A percentile compares a stretch with the other conserved stretches of the same genome.
phyloP scores from a whole-genome alignment of 179 eudicot genomes.

The Dionaea muscipula region DNA sequence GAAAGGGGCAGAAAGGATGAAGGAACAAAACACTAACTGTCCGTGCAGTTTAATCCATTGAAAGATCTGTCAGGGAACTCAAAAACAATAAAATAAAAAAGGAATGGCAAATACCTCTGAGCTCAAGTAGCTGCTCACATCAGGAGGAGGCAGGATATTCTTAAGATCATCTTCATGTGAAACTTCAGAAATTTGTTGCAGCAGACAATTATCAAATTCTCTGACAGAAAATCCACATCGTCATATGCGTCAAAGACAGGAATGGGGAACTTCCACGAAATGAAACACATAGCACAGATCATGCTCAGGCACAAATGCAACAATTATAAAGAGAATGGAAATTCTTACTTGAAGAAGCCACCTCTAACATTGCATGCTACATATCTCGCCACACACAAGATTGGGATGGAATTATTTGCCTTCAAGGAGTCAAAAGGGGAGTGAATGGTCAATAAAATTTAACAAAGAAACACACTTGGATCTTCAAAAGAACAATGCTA shows the following conservation, averaged over 20 bases:
- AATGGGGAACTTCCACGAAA: neutral
- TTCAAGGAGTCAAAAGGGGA: slow-evolving; percentile 17
- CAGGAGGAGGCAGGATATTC: slow-evolving; percentile 68
- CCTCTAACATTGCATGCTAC: slow-evolving; percentile 98
- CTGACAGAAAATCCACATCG: slow-evolving; percentile 31
- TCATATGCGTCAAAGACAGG: neutral
- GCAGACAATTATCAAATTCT: slow-evolving; percentile 78
- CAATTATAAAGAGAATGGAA: neutral
- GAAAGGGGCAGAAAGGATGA: too few species aligned
- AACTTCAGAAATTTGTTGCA: slow-evolving; percentile 63
- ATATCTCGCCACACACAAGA: slow-evolving; percentile 89
- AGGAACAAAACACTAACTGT: neutral
- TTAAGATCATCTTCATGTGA: slow-evolving; percentile 64
- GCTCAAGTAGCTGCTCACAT: slow-evolving; percentile 85
- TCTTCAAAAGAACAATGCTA: neutral
- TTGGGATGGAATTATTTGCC: slow-evolving; percentile 81
- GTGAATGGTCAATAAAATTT: neutral
- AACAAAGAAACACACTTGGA: neutral
- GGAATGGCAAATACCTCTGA: slow-evolving; percentile 48
- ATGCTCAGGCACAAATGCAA: neutral
- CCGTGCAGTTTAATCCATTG: neutral
- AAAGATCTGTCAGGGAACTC: neutral
- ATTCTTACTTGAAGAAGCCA: slow-evolving; percentile 92
- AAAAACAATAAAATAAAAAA: neutral
- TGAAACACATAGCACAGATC: neutral